Evolutionary conservation across 2,329 filamentous ascomycete genomes (phyloP), one percentile per base, ranked within the genome.

Genomic region (Tolypocladium guangdongense): DNA sequence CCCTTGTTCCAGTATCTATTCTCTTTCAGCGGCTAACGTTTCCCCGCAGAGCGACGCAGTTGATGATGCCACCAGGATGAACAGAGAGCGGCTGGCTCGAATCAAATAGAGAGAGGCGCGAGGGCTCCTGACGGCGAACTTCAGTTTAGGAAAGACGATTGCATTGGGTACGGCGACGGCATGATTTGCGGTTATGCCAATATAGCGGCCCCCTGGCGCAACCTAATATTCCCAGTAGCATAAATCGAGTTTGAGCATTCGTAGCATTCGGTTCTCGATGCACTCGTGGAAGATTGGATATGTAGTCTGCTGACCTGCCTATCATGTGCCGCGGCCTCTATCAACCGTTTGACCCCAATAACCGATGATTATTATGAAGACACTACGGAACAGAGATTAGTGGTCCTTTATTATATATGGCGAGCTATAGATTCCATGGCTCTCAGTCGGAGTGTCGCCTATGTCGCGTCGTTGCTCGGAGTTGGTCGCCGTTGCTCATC

Each of bases 21-120:
- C 12, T 50, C 39, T 50, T 49, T 36, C 10, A 22, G 27, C 35
- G 46, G 43, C 68, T 74, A 65, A 73, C 56, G 35, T 27, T 46
- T 37, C 12, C 47, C n/a, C 52, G 52, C 67, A 89, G 88, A 92
- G 85, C 71, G 90, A 95, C 67, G 80, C 77, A 61, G 88, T 95
- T 60, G 87, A 90, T 68, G 87, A 92, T 60, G 81, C 87, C 64
- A 88, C 92, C 62, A 82, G 83, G 55, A 83, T 89, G 79, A 91
- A 91, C 74, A 78, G 86, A 59, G 82, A 85, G 62, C 80, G 82
- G 60, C 67, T 90, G 67, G 82, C 86, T 62, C 78, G 84, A 50
- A 83, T 86, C 54, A 72, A 66, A 54, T 74, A 65, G 59, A 27
- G 12, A 10, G 22, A n/a, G n/a, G n/a, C n/a, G 7, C 20, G 16